A percentile compares a stretch with the other conserved stretches of the same genome.
Evolutionary conservation across 768 basidiomycete species (phyloP).

Genomic region (Mrakia blollopis): DNA sequence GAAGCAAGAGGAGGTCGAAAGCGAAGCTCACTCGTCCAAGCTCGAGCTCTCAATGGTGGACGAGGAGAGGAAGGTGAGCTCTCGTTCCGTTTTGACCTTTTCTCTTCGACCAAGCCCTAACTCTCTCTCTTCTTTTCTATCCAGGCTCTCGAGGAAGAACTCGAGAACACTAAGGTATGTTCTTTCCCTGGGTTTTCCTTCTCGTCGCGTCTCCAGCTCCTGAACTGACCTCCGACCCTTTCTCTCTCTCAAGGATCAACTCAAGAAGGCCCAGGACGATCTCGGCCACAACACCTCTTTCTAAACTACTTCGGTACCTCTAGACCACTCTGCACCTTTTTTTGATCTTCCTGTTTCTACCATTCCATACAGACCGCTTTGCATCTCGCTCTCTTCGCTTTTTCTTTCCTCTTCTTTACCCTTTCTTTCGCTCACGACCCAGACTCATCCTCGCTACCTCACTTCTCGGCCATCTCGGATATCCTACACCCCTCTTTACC

Average conservation of each 20-base stretch:
- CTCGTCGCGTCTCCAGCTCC: neutral
- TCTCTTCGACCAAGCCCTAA: neutral
- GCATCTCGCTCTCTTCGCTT: neutral
- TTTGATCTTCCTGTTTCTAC: neutral
- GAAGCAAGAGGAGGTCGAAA: neutral
- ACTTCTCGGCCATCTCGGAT: no score
- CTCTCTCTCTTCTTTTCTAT: neutral
- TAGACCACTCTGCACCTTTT: no score
- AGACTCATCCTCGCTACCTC: no score
- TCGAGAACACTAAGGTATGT: neutral
- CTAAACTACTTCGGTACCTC: neutral
- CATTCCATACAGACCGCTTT: neutral
- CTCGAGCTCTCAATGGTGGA: constrained; percentile 5
- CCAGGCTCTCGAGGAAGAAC: constrained; percentile 14
- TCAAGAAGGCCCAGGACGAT: constrained; percentile 8
- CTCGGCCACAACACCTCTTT: constrained; percentile 7
- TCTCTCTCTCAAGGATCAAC: neutral
- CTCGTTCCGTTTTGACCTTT: neutral
- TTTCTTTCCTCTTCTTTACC: neutral
- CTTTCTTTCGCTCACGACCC: constrained; percentile 1
- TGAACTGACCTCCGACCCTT: neutral
- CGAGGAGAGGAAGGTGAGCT: constrained; percentile 22
- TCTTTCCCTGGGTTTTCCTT: neutral
- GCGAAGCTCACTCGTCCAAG: neutral
- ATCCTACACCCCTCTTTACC: no score